A percentile compares a stretch with the other conserved stretches of the same genome.
Evolutionary conservation across 306 rosid species (phyloP).

Genomic region (Citrullus colocynthis): DNA sequence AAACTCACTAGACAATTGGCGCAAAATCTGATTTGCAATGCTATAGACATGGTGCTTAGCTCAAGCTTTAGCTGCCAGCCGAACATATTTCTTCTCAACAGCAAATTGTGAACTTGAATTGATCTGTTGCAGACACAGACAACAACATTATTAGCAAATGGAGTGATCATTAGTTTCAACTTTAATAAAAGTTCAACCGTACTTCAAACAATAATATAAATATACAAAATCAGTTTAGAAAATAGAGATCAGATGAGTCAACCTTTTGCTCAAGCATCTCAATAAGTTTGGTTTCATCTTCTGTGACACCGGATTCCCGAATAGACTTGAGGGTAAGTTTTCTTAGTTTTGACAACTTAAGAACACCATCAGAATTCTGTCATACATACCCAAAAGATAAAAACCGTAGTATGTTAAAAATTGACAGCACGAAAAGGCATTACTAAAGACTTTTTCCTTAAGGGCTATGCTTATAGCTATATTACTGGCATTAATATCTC

Average conservation of each 20-base stretch:
- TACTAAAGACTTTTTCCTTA: not conserved
- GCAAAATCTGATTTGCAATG: not conserved
- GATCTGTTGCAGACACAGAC: slow-evolving; percentile 28
- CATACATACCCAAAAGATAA: slow-evolving; percentile 6
- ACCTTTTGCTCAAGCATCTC: slow-evolving; percentile 59
- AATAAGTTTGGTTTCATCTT: slow-evolving; percentile 39
- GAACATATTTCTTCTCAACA: slow-evolving; percentile 55
- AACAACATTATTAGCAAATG: slow-evolving; percentile 1
- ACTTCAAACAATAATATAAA: not conserved
- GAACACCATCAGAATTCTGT: slow-evolving; percentile 64
- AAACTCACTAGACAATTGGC: not conserved
- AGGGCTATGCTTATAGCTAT: not conserved
- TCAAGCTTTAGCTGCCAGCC: slow-evolving; percentile 43
- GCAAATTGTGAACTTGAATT: slow-evolving; percentile 69
- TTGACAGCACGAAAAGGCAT: not conserved
- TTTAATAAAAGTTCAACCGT: not conserved
- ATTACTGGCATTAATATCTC: not conserved
- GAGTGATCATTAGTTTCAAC: not conserved
- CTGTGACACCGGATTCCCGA: slow-evolving; percentile 48
- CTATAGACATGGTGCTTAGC: not conserved
- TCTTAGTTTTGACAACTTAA: slow-evolving; percentile 66
- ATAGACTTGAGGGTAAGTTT: slow-evolving; percentile 48
- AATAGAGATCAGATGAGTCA: not conserved
- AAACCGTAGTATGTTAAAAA: not conserved
- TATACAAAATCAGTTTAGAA: not conserved